phyloP scores from a whole-genome alignment of 1,139 yeast species.

The Suhomyces guaymorum region DNA sequence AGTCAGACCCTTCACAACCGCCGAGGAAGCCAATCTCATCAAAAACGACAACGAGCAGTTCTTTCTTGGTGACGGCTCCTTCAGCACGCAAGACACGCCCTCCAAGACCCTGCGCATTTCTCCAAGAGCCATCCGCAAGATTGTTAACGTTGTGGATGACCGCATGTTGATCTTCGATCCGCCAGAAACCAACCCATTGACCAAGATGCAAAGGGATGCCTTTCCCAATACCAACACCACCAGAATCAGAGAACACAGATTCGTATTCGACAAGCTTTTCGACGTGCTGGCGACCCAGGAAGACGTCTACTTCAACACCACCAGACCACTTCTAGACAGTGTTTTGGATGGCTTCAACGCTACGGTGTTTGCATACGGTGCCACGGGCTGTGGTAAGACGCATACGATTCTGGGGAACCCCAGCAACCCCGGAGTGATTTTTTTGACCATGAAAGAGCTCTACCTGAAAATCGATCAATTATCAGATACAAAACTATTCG shows the following conservation, averaged over 20 bases:
- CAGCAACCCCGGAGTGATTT: conserved; percentile 76
- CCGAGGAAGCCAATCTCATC: conserved; percentile 52
- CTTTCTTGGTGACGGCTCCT: conserved; percentile 62
- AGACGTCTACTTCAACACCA: conserved; percentile 66
- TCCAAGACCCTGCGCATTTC: conserved; percentile 14
- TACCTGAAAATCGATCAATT: conserved; percentile 59
- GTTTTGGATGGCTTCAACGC: conserved; percentile 85
- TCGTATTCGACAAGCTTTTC: conserved; percentile 79
- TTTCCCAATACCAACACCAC: conserved; percentile 45
- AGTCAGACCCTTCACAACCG: conserved; percentile 77
- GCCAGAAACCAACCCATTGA: conserved; percentile 68
- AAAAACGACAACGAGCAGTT: conserved; percentile 35
- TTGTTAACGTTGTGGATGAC: conserved; percentile 83
- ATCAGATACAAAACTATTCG: conserved; percentile 56
- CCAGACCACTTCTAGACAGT: conserved; percentile 70
- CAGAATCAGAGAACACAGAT: conserved; percentile 74
- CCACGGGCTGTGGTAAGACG: conserved; percentile 98
- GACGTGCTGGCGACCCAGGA: conserved; percentile 64
- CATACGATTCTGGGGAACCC: conserved; percentile 83
- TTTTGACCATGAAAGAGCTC: conserved; percentile 74
- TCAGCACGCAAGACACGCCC: conserved; percentile 22
- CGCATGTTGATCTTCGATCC: conserved; percentile 90
- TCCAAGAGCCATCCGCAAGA: conserved; percentile 64
- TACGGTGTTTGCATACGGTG: conserved; percentile 95
- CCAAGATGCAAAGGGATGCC: conserved; percentile 58